Evolutionary conservation across 2,329 filamentous ascomycete species (phyloP), one percentile per base, ranked within the genome.

Genomic region (Hymenoscyphus fraxineus): DNA sequence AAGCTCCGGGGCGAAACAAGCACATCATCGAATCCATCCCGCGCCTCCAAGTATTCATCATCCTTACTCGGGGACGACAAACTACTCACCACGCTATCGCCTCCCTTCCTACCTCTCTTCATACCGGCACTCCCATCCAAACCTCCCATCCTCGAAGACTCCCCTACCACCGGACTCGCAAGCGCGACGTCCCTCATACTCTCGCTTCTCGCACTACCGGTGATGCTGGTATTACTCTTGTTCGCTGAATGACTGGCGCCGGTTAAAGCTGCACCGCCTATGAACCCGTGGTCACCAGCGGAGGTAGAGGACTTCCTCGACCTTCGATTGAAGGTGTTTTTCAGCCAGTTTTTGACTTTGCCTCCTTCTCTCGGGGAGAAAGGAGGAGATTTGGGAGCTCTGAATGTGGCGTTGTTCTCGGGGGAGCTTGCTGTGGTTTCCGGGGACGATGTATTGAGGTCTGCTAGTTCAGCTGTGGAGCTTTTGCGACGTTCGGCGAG

Each of bases 41-140:
- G 77, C 10, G 79, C 81, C 74, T 85, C 83, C 64, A 85, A 82
- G 62, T 82, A 81, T 55, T 83, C 81, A 6, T 81, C 72, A 32
- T 80, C 69, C n/a, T 77, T 71, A 1, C 67, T 67, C 7, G n/a
- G 51, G n/a, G n/a, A 31, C 12, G 39, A 35, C 9, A 51, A 22
- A 35, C 59, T 61, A 61, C 67, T 66, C 16, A 69, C 66, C 10
- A 63, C 63, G 13, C 63, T 61, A 55, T 51, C 40, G 60, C 62
- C 55, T 62, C 61, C 35, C 35, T 35, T 47, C 66, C 63, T 51
- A 44, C 55, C 27, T 6, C 16, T 51, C 44, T 10, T 6, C 44
- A 22, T 12, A 6, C 16, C 44, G 9, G 32, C 10, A 32, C 31
- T n/a, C 13, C 13, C 31, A 27, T 57, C 32, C n/a, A 22, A 22